phyloP scores from a whole-genome alignment of 192 early-diverging fungal genomes.

The Coemansia erecta region DNA sequence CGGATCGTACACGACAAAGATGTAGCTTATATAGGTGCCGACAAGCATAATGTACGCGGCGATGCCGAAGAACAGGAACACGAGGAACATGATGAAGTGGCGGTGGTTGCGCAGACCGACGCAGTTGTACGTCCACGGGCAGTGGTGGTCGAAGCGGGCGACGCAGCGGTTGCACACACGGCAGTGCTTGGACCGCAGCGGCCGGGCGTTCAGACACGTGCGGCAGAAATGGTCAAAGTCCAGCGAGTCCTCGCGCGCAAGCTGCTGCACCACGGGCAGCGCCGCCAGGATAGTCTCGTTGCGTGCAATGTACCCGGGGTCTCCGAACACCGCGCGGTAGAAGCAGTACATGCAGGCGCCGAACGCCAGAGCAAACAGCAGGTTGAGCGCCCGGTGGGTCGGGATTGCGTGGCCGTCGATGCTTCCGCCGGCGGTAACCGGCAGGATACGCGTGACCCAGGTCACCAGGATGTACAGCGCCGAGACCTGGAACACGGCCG shows the following conservation, averaged over 20 bases:
- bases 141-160: constrained; percentile 92
- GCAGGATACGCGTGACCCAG: constrained; percentile 68
- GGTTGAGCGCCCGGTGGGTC: constrained; percentile 52
- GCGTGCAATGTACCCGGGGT: constrained; percentile 80
- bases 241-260: constrained; percentile 68
- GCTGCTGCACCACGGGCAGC: constrained; percentile 35
- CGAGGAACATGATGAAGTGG: constrained; percentile 78
- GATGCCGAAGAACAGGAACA: constrained; percentile 62
- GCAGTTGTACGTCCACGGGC: constrained; percentile 97
- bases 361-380: constrained; percentile 66
- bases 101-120: constrained; percentile 88
- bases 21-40: constrained; percentile 55
- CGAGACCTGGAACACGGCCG: constrained; percentile 84
- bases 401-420: constrained; percentile 27
- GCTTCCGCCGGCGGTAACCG: constrained; percentile 53
- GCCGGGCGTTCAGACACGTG: constrained; percentile 78
- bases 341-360: constrained; percentile 67
- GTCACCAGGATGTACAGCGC: constrained; percentile 67
- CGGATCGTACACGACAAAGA: constrained; percentile 56
- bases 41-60: constrained; percentile 61
- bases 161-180: constrained; percentile 91
- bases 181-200: constrained; percentile 93
- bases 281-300: constrained; percentile 38
- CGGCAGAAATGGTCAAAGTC: constrained; percentile 82
- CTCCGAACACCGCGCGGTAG: constrained; percentile 65